A percentile compares a stretch with the other conserved stretches of the same genome.
Conservation (phyloP, 2,329 filamentous ascomycete species). For the Scedosporium aurantiacum region DNA sequence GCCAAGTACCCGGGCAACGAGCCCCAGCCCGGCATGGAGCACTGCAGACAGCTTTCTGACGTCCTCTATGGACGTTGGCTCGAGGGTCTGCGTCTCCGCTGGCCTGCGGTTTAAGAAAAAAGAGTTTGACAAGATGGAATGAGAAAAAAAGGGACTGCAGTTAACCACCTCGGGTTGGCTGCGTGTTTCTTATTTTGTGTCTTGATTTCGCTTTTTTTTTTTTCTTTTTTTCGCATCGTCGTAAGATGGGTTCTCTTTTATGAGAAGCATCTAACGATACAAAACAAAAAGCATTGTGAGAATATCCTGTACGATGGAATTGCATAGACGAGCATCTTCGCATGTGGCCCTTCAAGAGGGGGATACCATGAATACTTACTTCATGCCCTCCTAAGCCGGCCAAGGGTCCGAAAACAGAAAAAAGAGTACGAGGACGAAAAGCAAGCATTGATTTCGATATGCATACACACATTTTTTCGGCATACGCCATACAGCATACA, state of each 20-base stretch:
- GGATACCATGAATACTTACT: neutral
- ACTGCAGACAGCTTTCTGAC: slow-evolving; percentile 78
- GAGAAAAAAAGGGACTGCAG: neutral
- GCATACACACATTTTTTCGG: neutral
- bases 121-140: neutral
- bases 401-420: neutral
- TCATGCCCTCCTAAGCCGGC: neutral
- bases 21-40: slow-evolving; percentile 68
- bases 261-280: neutral
- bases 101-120: slow-evolving; percentile 35
- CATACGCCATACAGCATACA: neutral
- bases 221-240: neutral
- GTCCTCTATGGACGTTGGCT: slow-evolving; percentile 87
- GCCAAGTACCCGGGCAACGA: slow-evolving; percentile 44
- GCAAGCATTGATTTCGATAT: neutral
- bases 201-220: neutral
- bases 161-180: neutral
- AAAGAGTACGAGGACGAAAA: neutral
- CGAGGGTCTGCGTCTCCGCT: slow-evolving; percentile 65
- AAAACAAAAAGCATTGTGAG: neutral
- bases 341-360: neutral
- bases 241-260: neutral
- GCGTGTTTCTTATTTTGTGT: neutral
- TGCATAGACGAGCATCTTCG: neutral
- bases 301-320: neutral